A percentile compares a stretch with the other conserved stretches of the same genome.
Evolutionary conservation across 768 basidiomycete genomes (phyloP).

Genomic region (Tulasnella sp.): DNA sequence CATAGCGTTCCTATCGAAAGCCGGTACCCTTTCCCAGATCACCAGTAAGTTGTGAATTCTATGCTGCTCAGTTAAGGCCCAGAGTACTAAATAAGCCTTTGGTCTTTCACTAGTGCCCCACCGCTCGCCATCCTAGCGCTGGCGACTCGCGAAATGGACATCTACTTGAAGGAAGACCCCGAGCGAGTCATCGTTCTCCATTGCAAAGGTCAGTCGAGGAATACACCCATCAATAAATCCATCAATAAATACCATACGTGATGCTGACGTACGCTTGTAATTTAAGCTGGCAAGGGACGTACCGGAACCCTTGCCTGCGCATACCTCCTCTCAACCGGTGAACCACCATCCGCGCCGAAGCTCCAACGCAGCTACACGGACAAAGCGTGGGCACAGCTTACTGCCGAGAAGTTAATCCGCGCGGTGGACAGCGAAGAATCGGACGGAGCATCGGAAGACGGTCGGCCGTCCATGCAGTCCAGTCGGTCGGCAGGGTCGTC

Average conservation of each 20-base stretch:
- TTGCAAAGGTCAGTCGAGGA: slow-evolving; percentile 77
- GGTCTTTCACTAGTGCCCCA: slow-evolving; percentile 41
- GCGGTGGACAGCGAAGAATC: slow-evolving; percentile 19
- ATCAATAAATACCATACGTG: neutral
- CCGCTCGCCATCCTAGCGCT: slow-evolving; percentile 65
- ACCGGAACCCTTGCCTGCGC: slow-evolving; percentile 80
- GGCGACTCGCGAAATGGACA: slow-evolving; percentile 57
- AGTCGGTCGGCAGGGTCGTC: slow-evolving; percentile 30
- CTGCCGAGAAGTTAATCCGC: slow-evolving; percentile 40
- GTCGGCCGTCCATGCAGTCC: slow-evolving; percentile 26
- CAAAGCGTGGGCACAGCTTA: slow-evolving; percentile 37
- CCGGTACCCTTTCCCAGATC: slow-evolving; percentile 82
- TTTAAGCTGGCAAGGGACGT: slow-evolving; percentile 63
- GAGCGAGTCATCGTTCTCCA: slow-evolving; percentile 71
- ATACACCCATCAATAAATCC: neutral
- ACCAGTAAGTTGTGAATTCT: slow-evolving; percentile 46
- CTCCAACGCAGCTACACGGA: slow-evolving; percentile 36
- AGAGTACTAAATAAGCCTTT: neutral
- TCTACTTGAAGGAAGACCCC: slow-evolving; percentile 54
- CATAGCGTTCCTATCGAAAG: slow-evolving; percentile 18
- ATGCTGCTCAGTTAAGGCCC: neutral
- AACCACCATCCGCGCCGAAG: slow-evolving; percentile 36
- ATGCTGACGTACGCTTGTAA: neutral
- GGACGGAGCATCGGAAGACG: slow-evolving; percentile 1
- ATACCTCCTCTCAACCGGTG: slow-evolving; percentile 55